Conservation (phyloP, 768 basidiomycete genomes). For the Tephrocybe sp. region DNA sequence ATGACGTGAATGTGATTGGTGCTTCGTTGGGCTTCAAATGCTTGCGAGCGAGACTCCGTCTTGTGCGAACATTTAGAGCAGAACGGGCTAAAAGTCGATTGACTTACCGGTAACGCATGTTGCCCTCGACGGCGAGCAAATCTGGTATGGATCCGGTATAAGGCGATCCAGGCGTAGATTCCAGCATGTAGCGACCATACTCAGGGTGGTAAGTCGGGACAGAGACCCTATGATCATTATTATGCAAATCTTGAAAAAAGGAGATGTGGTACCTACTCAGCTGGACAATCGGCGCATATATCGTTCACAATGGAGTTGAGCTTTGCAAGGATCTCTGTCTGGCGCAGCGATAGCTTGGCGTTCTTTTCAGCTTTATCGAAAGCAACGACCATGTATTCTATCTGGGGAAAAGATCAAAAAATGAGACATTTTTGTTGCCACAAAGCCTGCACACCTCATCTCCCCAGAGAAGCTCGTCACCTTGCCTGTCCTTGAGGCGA, state of each 20-base stretch:
- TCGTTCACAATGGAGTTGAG: constrained; percentile 67
- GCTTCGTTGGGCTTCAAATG: constrained; percentile 85
- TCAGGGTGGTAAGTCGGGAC: constrained; percentile 96
- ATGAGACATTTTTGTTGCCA: constrained; percentile 5
- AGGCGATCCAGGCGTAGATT: constrained; percentile 94
- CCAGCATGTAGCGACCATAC: constrained; percentile 98
- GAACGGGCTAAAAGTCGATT: constrained; percentile 4
- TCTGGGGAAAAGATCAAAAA: constrained; percentile 43
- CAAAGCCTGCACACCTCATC: constrained; percentile 77
- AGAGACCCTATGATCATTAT: constrained; percentile 45
- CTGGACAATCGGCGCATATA: constrained; percentile 59
- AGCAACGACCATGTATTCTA: constrained; percentile 94
- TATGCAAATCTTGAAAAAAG: neutral
- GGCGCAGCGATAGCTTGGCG: constrained; percentile 89
- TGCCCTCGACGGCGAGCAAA: constrained; percentile 85
- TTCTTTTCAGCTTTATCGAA: constrained; percentile 79
- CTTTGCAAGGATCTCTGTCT: constrained; percentile 89
- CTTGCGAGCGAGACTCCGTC: constrained; percentile 81
- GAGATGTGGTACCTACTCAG: constrained; percentile 45
- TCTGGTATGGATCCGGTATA: constrained; percentile 88
- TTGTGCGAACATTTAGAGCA: constrained; percentile 28
- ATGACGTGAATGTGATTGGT: constrained; percentile 93
- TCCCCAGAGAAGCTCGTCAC: constrained; percentile 95
- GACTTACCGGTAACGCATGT: constrained; percentile 89
- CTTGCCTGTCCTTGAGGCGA: constrained; percentile 84